Evolutionary conservation across 176 grass and related monocot genomes (phyloP).

Genomic region (Themeda triandra): DNA sequence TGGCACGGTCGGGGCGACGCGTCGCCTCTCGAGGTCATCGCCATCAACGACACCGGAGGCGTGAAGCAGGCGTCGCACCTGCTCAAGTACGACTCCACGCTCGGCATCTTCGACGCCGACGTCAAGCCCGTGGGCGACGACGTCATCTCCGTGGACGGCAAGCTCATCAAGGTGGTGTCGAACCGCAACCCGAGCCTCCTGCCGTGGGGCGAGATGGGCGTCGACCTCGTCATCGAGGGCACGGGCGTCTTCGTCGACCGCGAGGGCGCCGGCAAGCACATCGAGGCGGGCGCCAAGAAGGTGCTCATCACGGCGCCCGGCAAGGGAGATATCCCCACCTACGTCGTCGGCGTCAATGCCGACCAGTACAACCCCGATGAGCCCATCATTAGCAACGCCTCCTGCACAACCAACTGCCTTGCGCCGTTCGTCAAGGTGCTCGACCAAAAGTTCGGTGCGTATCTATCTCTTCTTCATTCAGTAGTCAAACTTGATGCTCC

Average conservation of each 20-base stretch:
- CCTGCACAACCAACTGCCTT: slow-evolving; percentile 94
- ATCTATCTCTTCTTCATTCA: neutral
- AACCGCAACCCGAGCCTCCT: slow-evolving; percentile 67
- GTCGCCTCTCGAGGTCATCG: slow-evolving; percentile 69
- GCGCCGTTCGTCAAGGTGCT: slow-evolving; percentile 90
- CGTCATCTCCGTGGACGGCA: slow-evolving; percentile 79
- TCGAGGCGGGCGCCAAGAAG: slow-evolving; percentile 85
- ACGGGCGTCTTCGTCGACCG: slow-evolving; percentile 80
- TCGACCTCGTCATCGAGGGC: slow-evolving; percentile 90
- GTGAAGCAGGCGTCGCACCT: slow-evolving; percentile 83
- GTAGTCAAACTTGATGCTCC: neutral
- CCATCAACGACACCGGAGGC: slow-evolving; percentile 88
- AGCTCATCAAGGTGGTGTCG: slow-evolving; percentile 79
- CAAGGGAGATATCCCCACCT: slow-evolving; percentile 75
- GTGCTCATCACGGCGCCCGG: slow-evolving; percentile 81
- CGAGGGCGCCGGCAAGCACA: slow-evolving; percentile 72
- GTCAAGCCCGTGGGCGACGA: slow-evolving; percentile 62
- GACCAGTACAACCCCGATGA: slow-evolving; percentile 56
- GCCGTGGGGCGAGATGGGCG: slow-evolving; percentile 55
- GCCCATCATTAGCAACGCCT: slow-evolving; percentile 88
- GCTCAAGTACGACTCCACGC: slow-evolving; percentile 90
- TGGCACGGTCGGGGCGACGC: slow-evolving; percentile 68
- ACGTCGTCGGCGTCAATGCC: slow-evolving; percentile 75
- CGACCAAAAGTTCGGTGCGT: slow-evolving; percentile 82
- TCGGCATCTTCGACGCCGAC: slow-evolving; percentile 84